Base-by-base conservation (phyloP, 1,284 basidiomycete species). In the Malassezia pachydermatis region DNA sequence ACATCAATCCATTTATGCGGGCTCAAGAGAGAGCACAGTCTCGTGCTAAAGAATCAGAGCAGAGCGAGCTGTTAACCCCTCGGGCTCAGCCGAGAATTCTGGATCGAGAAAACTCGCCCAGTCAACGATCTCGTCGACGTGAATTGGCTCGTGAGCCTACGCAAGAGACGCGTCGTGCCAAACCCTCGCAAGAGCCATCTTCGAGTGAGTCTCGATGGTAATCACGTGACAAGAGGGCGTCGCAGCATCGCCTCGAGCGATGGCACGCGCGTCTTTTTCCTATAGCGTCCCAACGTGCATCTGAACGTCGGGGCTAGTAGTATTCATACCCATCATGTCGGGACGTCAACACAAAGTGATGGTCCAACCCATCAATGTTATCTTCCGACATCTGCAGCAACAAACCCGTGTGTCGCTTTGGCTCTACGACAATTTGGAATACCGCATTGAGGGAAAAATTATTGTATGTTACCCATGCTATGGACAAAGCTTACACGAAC, bases 311-410 rank as follows among this genome's bases (percentile, higher is more conserved):
- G n/a, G n/a, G n/a, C n/a, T n/a, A n/a, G n/a, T n/a, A n/a, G 34
- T 24, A 6, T 6, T 19, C 19, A 43, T 34, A 5, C 17, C 16
- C 25, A 37, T 11, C 33, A 52, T 52, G 50, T 52, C 50, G 11
- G 45, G 44, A 6, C 44, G 50, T 17, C 50, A 52, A 41, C 61
- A 61, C 45, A 62, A 58, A 45, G 60, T 62, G 28, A 59, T 57
- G 27, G 48, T 61, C 9, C 63, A 72, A 70, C 61, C 72, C 40
- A 59, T 62, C 58, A 98, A 96, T 78, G 87, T 96, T 62, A 95
- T 98, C 75, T 98, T 98, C 80, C 89, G 90, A 79, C 89, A 95
- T 76, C 78, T 98, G 41, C 94, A 98, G 75, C 74, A 94, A 84
- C 83, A 82, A 77, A 76, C 80, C 47, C 86, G 85, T 74, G 84